A percentile compares a stretch with the other conserved stretches of the same genome.
Evolutionary conservation across 257 asterid genomes (phyloP).

Genomic region (Nicotiana tabacum): DNA sequence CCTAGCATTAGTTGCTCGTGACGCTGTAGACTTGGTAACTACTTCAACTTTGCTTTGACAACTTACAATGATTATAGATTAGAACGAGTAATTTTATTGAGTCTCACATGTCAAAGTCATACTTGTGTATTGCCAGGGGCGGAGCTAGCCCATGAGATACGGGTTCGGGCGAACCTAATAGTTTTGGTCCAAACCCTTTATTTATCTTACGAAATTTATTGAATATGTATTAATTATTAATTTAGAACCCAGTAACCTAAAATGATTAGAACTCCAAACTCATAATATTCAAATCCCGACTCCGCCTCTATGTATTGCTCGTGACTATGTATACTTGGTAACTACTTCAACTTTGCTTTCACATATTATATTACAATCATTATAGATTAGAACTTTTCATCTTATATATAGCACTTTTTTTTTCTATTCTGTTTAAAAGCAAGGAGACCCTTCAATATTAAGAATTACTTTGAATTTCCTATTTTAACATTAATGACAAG

Average conservation of each 20-base stretch:
- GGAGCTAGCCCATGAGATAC: too few species aligned
- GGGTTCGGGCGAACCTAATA: too few species aligned
- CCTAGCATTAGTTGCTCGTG: constrained; percentile 64
- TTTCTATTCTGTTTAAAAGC: not conserved
- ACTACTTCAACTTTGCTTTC: not conserved
- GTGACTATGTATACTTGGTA: constrained; percentile 61
- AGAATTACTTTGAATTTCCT: not conserved
- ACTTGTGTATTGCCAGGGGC: constrained; percentile 9
- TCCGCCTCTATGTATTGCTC: constrained; percentile 20
- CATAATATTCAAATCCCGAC: too few species aligned
- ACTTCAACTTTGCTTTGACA: not conserved
- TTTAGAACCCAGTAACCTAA: too few species aligned
- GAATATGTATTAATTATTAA: too few species aligned
- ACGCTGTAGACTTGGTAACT: constrained; percentile 54
- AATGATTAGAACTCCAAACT: too few species aligned
- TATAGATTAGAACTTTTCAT: not conserved
- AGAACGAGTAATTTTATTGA: too few species aligned
- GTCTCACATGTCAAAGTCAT: too few species aligned
- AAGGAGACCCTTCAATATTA: not conserved
- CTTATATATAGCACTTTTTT: not conserved
- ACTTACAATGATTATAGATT: too few species aligned
- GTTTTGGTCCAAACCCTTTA: too few species aligned
- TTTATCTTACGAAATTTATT: too few species aligned
- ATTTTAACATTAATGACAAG: not conserved
- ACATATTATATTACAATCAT: not conserved